Conservation (phyloP, 1,284 basidiomycete species). For the Ganoderma leucocontextum region DNA sequence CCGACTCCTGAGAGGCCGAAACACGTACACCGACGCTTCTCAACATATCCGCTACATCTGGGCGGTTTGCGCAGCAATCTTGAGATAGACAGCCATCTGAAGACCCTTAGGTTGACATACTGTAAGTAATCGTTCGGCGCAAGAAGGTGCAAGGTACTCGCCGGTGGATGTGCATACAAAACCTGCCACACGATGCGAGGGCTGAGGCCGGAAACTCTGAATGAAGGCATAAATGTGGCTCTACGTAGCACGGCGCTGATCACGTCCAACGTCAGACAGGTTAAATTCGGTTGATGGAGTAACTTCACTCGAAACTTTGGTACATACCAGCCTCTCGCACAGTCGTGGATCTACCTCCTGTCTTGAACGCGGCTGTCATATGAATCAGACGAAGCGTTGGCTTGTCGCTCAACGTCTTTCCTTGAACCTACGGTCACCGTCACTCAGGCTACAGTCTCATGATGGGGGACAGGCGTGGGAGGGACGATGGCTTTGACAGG, state of each 20-base stretch:
- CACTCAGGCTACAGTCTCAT: neutral
- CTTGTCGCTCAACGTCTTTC: too few relatives aligned
- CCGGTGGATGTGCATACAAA: neutral
- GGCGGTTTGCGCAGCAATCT: neutral
- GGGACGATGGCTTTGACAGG: neutral
- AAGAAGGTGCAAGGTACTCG: neutral
- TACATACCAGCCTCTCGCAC: neutral
- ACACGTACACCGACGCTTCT: neutral
- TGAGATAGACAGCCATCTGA: neutral
- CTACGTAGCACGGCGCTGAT: slow-evolving; percentile 3
- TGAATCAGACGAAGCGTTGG: neutral
- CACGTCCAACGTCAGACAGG: neutral
- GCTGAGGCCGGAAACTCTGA: neutral
- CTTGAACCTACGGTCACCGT: neutral
- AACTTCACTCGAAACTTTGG: neutral
- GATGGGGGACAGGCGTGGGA: neutral
- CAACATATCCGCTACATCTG: neutral
- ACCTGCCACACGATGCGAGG: neutral
- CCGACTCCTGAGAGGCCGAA: neutral
- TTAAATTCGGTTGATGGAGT: slow-evolving; percentile 1
- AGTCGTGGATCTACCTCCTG: neutral
- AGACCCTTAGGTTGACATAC: neutral
- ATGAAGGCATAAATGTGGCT: slow-evolving; percentile 6
- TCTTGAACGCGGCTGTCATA: neutral
- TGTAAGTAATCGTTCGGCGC: neutral